Evolutionary conservation across 345 rosid species (phyloP).

Genomic region (Sisymbrium altissimum): DNA sequence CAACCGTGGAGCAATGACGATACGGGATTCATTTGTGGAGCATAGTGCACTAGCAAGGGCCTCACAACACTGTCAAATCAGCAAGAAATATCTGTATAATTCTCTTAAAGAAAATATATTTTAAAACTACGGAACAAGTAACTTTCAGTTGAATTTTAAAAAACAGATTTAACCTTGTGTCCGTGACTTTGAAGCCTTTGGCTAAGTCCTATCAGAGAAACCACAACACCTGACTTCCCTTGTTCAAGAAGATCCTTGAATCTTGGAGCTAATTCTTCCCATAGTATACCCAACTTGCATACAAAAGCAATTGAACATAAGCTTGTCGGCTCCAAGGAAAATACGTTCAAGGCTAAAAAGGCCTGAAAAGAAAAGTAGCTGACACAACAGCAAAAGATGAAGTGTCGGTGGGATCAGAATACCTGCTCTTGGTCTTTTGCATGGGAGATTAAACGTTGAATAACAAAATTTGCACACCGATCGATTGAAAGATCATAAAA

Average conservation of each 20-base stretch:
- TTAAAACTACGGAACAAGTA: not conserved
- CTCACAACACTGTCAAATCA: constrained; percentile 69
- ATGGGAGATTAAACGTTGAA: constrained; percentile 76
- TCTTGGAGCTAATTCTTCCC: constrained; percentile 77
- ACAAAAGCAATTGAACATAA: constrained; percentile 26
- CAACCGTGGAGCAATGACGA: constrained; percentile 58
- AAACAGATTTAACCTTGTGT: constrained; percentile 48
- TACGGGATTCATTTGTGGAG: constrained; percentile 51
- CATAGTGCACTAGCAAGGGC: constrained; percentile 72
- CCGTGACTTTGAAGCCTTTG: constrained; percentile 70
- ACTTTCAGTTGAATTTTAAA: not conserved
- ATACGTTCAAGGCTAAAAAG: not conserved
- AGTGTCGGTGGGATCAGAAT: constrained; percentile 10
- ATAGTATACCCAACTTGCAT: constrained; percentile 64
- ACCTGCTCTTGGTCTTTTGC: constrained; percentile 74
- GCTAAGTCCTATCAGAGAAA: constrained; percentile 65
- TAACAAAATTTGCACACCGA: constrained; percentile 87
- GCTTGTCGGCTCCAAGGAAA: not conserved
- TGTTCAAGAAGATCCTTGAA: constrained; percentile 73
- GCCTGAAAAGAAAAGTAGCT: not conserved
- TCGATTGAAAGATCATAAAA: constrained; percentile 72
- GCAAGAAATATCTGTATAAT: not conserved
- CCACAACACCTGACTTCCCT: constrained; percentile 91
- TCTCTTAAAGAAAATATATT: not conserved
- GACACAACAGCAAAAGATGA: not conserved